Percentiles rank a stretch among this genome's conserved stretches.
Conservation (phyloP, 306 rosid genomes). For the Gleditsia sinensis region DNA sequence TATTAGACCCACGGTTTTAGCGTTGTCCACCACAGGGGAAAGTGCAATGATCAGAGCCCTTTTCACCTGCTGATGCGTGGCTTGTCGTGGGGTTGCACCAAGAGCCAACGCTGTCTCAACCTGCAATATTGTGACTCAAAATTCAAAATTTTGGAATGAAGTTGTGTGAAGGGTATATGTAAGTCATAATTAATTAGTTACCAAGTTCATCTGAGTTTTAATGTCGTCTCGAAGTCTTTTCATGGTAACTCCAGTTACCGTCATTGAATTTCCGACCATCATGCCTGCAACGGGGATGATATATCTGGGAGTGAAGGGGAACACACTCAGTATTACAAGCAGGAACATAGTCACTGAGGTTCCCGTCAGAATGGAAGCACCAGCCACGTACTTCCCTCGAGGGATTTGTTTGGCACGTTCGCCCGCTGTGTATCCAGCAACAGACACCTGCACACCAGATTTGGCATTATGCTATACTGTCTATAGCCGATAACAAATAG, state of each 20-base stretch:
- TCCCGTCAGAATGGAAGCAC: slow-evolving; percentile 80
- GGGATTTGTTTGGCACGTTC: slow-evolving; percentile 92
- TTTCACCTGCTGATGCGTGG: slow-evolving; percentile 84
- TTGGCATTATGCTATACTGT: background rate
- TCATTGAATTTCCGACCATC: slow-evolving; percentile 98
- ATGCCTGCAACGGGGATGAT: slow-evolving; percentile 91
- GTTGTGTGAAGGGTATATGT: no score
- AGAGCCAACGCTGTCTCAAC: slow-evolving; percentile 96
- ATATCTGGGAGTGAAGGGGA: slow-evolving; percentile 93
- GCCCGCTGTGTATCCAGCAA: slow-evolving; percentile 95
- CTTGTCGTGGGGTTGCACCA: slow-evolving; percentile 94
- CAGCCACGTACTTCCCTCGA: slow-evolving; percentile 76
- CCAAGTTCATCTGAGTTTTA: slow-evolving; percentile 72
- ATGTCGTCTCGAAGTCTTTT: slow-evolving; percentile 87
- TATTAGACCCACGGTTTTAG: slow-evolving; percentile 89
- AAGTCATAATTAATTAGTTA: slow-evolving; percentile 35
- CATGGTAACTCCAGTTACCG: slow-evolving; percentile 97
- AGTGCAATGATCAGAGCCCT: slow-evolving; percentile 75
- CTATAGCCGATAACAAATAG: no score
- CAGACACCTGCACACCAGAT: slow-evolving; percentile 48
- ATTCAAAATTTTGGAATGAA: background rate
- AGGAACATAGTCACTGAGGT: slow-evolving; percentile 76
- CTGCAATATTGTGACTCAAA: slow-evolving; percentile 27
- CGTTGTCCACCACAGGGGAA: slow-evolving; percentile 88
- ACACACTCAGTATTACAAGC: slow-evolving; percentile 62